Evolutionary conservation across 2,329 filamentous ascomycete genomes (phyloP).

Genomic region (Orbilia brochopaga): DNA sequence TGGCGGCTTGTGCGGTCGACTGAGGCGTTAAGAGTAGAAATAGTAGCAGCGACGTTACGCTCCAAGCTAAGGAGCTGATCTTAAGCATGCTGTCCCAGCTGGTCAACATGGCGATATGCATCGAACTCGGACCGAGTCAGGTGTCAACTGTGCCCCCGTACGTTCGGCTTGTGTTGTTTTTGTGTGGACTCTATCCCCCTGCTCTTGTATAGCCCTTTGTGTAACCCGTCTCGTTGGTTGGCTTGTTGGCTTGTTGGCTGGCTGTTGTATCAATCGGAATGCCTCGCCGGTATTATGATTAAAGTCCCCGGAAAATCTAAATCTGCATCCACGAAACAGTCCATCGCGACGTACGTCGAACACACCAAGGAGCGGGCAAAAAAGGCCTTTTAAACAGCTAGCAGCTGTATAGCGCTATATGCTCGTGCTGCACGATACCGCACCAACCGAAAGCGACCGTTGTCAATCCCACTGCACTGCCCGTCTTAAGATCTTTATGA

Average conservation of each 20-base stretch:
- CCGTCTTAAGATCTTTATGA: too few species aligned
- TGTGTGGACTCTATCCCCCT: too few species aligned
- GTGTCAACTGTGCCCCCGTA: too few species aligned
- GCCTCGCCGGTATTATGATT: background rate
- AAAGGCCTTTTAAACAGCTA: slow-evolving; percentile 39
- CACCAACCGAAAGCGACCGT: slow-evolving; percentile 3
- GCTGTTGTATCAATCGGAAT: background rate
- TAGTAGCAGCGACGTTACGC: background rate
- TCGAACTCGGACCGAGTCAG: background rate
- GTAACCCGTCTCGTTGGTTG: background rate
- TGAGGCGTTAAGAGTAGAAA: slow-evolving; percentile 8
- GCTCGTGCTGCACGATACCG: background rate
- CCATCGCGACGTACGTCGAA: slow-evolving; percentile 36
- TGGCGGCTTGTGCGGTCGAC: slow-evolving; percentile 26
- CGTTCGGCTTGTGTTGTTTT: too few species aligned
- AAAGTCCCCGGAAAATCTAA: slow-evolving; percentile 1
- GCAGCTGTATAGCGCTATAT: too few species aligned
- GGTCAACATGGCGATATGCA: slow-evolving; percentile 13
- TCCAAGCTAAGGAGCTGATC: slow-evolving; percentile 18
- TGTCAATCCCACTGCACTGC: slow-evolving; percentile 35
- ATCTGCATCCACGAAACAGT: slow-evolving; percentile 19
- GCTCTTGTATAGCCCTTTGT: too few species aligned
- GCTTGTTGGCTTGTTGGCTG: too few species aligned
- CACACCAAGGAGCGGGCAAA: slow-evolving; percentile 16
- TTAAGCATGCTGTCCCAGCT: slow-evolving; percentile 28